Evolutionary conservation across 345 rosid genomes (phyloP).

Genomic region (Populus tremula): DNA sequence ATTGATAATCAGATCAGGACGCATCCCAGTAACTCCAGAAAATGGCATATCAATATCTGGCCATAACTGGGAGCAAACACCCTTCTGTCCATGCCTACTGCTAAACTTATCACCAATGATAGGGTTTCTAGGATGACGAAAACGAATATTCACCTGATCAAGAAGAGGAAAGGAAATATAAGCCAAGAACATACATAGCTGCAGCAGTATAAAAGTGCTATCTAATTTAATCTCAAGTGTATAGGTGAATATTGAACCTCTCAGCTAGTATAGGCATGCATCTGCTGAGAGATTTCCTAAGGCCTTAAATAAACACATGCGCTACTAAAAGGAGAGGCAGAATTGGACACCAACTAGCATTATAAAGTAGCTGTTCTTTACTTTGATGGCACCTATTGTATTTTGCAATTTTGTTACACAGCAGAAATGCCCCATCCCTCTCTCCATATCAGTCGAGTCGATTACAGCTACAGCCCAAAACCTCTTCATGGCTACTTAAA

Average conservation of each 20-base stretch:
- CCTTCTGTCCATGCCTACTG: conserved; percentile 98
- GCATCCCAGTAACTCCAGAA: conserved; percentile 92
- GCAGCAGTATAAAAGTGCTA: not conserved
- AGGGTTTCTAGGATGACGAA: conserved; percentile 89
- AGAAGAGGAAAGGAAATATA: not conserved
- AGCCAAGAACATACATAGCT: not conserved
- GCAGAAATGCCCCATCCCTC: no score
- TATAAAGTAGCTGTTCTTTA: no score
- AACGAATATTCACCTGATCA: conserved; percentile 74
- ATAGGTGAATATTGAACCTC: not conserved
- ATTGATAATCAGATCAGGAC: conserved; percentile 95
- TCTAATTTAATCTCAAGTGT: not conserved
- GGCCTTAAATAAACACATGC: not conserved
- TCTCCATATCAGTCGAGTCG: no score
- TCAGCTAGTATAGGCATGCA: not conserved
- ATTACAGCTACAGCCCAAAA: no score
- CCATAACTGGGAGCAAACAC: conserved; percentile 97
- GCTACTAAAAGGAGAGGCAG: no score
- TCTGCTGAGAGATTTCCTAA: not conserved
- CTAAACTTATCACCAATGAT: conserved; percentile 96
- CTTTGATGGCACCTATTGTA: no score
- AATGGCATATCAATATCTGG: conserved; percentile 98
- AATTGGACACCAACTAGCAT: no score
- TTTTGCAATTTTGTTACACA: no score
- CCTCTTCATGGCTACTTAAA: no score